Conservation (phyloP, 345 rosid genomes). For the Brassica rapa region DNA sequence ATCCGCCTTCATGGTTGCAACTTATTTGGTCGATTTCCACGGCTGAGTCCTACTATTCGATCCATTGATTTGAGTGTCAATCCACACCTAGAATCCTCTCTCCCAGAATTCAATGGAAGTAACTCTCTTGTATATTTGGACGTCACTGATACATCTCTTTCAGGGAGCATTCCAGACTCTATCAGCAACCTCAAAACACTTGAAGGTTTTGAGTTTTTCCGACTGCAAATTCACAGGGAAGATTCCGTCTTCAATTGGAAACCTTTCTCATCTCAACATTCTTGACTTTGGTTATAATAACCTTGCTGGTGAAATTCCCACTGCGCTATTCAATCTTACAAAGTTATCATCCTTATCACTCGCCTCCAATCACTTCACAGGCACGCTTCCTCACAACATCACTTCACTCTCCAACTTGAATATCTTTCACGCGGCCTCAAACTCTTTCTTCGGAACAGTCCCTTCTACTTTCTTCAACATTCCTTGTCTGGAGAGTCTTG, state of each 20-base stretch:
- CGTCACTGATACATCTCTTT: neutral
- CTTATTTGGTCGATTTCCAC: neutral
- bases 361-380: neutral
- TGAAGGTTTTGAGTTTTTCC: neutral
- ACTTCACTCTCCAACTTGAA: neutral
- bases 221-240: neutral
- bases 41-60: neutral
- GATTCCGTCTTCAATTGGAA: neutral
- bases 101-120: neutral
- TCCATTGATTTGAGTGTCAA: neutral
- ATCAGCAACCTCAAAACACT: neutral
- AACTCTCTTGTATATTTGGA: neutral
- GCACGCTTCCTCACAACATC: neutral
- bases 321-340: neutral
- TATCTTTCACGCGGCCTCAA: neutral
- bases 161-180: neutral
- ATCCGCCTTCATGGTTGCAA: neutral
- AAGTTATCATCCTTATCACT: neutral
- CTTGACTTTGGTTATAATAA: neutral
- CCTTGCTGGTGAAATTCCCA: neutral
- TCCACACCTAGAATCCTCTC: neutral
- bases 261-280: neutral
- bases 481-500: neutral
- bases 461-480: neutral
- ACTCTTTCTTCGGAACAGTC: neutral